Base-by-base conservation (phyloP, 78 protist genomes). In the Dictyostelium intermedium region DNA sequence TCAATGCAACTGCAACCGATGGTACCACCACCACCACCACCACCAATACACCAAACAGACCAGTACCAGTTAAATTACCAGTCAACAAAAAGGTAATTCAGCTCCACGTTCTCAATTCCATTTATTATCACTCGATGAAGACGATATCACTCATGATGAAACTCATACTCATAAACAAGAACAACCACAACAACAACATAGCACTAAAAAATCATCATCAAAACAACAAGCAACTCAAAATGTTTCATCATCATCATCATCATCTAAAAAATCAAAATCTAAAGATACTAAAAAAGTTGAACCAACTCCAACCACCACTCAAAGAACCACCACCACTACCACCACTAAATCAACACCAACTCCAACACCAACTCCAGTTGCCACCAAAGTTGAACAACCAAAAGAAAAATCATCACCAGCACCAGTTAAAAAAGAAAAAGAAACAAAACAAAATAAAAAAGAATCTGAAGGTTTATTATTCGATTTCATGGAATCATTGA, bases 401-500 rank as follows among this genome's bases (percentile, higher is more conserved):
- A 72, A 34, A 34, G n/a, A 5, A 66, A 25, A n/a, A 66, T 27
- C 74, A 66, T n/a, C 74, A 27, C 27, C 37, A 70, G 30, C 82
- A 74, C 35, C 35, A 74, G 56, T 23, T 20, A 39, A 16, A 39
- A 35, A 76, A 76, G 43, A 76, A 76, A 14, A 76, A 39, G 20
- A 76, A 14, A 70, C 0, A 10, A 70, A 32, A 18, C 5, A 34
- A 13, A 72, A 72, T 72, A 72, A 72, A 34, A 72, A 72, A 72
- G 73, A 63, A 63, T 72, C 79, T 30, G 50, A 76, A 76, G 82
- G 70, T 20, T 74, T 60, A 41, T 23, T 85, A 20, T 23, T 85
- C 27, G 61, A 30, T 1, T 16, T 85, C 3, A 76, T 85, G 83
- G 84, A 85, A 25, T 85, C 92, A 18, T 30, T 85, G 8, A 25